phyloP scores from a whole-genome alignment of 805 yeast species.

The Lipomyces orientalis region DNA sequence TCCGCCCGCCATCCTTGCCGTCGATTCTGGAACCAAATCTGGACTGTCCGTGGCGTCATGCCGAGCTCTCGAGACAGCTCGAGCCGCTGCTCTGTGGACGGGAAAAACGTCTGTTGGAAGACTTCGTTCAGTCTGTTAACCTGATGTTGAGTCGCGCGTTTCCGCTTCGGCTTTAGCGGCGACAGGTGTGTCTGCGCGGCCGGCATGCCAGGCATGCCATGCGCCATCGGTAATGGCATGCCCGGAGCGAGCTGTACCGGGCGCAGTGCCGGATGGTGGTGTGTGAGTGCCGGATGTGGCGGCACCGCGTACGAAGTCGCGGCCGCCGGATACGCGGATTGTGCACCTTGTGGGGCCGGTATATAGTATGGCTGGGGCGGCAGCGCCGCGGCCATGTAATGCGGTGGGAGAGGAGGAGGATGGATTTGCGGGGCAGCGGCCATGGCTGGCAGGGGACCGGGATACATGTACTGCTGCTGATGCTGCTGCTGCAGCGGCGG shows the following conservation, averaged over 20 bases:
- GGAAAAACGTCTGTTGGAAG: slow-evolving; percentile 77
- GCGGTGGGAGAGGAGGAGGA: not conserved
- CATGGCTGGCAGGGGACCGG: not conserved
- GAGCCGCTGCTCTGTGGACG: slow-evolving; percentile 72
- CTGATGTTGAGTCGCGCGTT: slow-evolving; percentile 80
- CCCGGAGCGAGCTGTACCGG: slow-evolving; percentile 1
- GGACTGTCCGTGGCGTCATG: slow-evolving; percentile 84
- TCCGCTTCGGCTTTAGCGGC: slow-evolving; percentile 55
- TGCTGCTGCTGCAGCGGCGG: slow-evolving; percentile 9
- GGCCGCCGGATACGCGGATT: not conserved
- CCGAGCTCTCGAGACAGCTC: slow-evolving; percentile 74
- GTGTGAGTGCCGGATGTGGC: slow-evolving; percentile 7
- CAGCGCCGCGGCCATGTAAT: not conserved
- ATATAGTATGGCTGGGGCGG: slow-evolving; percentile 7
- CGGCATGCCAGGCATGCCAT: slow-evolving; percentile 1
- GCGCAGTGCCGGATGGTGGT: slow-evolving; percentile 6
- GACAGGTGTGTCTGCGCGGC: slow-evolving; percentile 18
- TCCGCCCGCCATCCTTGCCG: slow-evolving; percentile 51
- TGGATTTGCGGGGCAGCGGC: not conserved
- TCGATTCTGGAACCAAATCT: slow-evolving; percentile 80
- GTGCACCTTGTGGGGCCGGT: not conserved
- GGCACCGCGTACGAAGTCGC: slow-evolving; percentile 9
- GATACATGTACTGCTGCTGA: not conserved
- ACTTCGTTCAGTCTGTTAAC: slow-evolving; percentile 71
- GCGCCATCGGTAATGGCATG: not conserved